Evolutionary conservation across 306 rosid species (phyloP), one percentile per base, ranked within the genome.

Genomic region (Lagenaria siceraria): DNA sequence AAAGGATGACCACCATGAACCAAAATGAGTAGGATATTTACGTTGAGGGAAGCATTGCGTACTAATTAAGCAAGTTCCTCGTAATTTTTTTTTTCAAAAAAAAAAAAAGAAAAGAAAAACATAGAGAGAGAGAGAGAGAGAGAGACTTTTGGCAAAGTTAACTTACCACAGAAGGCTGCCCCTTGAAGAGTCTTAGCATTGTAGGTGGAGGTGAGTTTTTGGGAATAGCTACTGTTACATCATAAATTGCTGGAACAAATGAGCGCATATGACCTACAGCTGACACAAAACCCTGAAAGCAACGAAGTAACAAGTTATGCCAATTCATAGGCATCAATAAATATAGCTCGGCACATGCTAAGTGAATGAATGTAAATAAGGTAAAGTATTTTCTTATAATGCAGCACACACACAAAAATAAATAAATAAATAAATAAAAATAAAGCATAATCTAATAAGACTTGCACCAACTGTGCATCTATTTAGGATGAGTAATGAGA

Each of bases 181-280:
- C 96, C 84, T 82, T 87, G 77, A 94, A 91, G 82, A 94, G 88
- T 87, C 98, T 84, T 70, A 94, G 79, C 96, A 94, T 84, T 78
- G 98, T 94, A 40, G 98, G 98, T 77, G 96, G 66, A n/a, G 93
- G 85, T 27, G 96, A 89, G 83, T 64, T 83, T 85, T 90, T 91
- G n/a, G 97, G 96, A 85, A 91, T 75, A 76, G 92, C 94, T 63
- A 92, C 87, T 0, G 97, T 92, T 60, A 87, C 76, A 83, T 92
- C 97, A 83, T 92, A 92, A 40, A 92, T 58, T 61, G 94, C 97
- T 6, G 96, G 97, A 79, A 84, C 97, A 90, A 92, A 92, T 69
- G 97, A 84, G 63, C 92, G 92, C 94, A 90, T 90, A 71, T 89
- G 82, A 77, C 84, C 86, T 54, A 92, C 96, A 36, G 94, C 90